Conservation (phyloP, 1,284 basidiomycete genomes). For the Leccinum pallidistipes region DNA sequence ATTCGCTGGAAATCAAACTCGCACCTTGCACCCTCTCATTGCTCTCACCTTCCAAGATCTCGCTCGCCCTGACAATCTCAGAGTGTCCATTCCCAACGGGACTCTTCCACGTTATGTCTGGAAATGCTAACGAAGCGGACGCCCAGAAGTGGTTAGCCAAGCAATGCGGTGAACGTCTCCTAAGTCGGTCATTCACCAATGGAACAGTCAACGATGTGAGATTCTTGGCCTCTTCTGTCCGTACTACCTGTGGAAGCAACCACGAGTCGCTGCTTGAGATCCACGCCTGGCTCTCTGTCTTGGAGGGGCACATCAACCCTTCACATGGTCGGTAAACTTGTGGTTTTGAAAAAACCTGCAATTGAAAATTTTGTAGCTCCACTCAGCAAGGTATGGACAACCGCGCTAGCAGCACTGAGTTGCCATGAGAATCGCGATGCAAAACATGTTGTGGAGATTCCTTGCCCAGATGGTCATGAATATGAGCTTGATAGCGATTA, state of each 20-base stretch:
- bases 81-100: constrained; percentile 17
- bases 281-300: constrained; percentile 21
- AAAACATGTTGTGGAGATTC: constrained; percentile 10
- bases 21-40: not conserved
- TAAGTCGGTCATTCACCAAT: constrained; percentile 23
- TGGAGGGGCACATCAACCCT: constrained; percentile 14
- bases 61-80: constrained; percentile 20
- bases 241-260: not conserved
- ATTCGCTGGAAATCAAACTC: not conserved
- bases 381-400: constrained; percentile 11
- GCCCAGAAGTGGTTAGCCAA: constrained; percentile 7
- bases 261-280: constrained; percentile 1
- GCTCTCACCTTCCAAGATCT: not conserved
- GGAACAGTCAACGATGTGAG: constrained; percentile 24
- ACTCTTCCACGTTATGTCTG: constrained; percentile 13
- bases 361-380: constrained; percentile 15
- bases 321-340: constrained; percentile 11
- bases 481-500: constrained; percentile 31
- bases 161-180: constrained; percentile 8
- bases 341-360: not conserved
- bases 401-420: constrained; percentile 2
- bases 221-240: constrained; percentile 18
- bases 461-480: constrained; percentile 15
- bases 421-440: not conserved
- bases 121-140: not conserved